phyloP scores from a whole-genome alignment of 495 filamentous ascomycete genomes.

The Aspergillus olivimuriae region DNA sequence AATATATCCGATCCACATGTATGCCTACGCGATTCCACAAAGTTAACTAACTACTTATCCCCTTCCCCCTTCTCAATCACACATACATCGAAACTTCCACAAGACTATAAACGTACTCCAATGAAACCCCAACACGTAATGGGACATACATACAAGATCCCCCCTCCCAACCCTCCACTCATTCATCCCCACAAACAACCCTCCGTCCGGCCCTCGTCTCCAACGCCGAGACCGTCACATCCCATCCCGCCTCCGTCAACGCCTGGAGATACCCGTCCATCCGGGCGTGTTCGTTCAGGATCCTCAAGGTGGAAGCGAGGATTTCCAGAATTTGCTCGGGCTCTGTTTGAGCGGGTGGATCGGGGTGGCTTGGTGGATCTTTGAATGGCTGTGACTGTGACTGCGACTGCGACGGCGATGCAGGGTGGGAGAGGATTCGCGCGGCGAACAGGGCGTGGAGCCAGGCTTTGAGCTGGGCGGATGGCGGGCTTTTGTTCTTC shows the following conservation, averaged over 20 bases:
- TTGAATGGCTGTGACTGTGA: background rate
- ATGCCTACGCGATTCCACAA: too few species aligned
- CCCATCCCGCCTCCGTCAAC: conserved; percentile 52
- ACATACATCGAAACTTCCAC: too few species aligned
- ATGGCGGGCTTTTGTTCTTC: conserved; percentile 48
- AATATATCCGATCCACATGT: too few species aligned
- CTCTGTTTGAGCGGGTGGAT: background rate
- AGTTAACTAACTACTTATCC: too few species aligned
- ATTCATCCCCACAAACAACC: conserved; percentile 12
- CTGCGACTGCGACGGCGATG: background rate
- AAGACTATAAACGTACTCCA: too few species aligned
- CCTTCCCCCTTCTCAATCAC: too few species aligned
- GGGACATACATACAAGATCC: too few species aligned
- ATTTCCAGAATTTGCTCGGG: conserved; percentile 6
- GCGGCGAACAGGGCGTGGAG: conserved; percentile 61
- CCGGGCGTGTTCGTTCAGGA: conserved; percentile 29
- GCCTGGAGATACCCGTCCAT: conserved; percentile 36
- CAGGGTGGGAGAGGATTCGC: conserved; percentile 5
- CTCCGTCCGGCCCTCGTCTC: conserved; percentile 49
- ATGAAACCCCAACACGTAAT: too few species aligned
- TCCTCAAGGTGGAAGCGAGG: conserved; percentile 13
- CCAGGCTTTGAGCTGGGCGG: conserved; percentile 63
- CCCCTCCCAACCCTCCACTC: too few species aligned
- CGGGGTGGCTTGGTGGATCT: too few species aligned
- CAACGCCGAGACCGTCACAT: conserved; percentile 49